Base-by-base conservation (phyloP, 106 monocot species). In the Chionographis japonica region DNA sequence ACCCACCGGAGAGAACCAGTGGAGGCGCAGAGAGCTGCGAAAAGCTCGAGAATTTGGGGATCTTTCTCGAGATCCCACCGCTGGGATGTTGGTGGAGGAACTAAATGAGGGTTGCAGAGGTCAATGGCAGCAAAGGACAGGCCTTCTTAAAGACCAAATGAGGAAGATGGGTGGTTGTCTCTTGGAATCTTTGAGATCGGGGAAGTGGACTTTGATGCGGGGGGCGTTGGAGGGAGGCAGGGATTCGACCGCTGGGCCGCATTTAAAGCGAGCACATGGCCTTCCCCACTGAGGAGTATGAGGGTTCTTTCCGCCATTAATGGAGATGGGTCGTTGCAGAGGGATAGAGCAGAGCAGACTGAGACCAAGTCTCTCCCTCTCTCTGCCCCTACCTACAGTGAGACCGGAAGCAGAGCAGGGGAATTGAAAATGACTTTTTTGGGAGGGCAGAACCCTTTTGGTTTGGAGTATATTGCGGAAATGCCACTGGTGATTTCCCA, bases 241-340 rank as follows among this genome's bases (percentile, higher is more conserved):
- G 72, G 18, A 17, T 2, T 17, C 27, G 60, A 13, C 8, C 52
- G 42, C 6, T 7, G 4, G 36, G 50, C 54, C 36, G 63, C 52
- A 73, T 62, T 75, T 61, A 75, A 54, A 61, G 40, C 14, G 52
- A 54, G 60, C 75, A 75, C 68, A 68, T 75, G 62, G 75, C 5
- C 4, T 49, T 11, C 20, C 58, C 67, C 20, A 8, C 15, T 12
- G 59, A 39, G 41, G 41, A 61, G 49, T 42, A 68, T 41, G 60
- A 61, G 37, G 14, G 14, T 58, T 20, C 50, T 52, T 19, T 40
- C 5, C 46, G 41, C 60, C 68, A 75, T 75, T 75, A 75, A 68
- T 75, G 68, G 75, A 67, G 18, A 12, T 52, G 15, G 39, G 13
- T 38, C 4, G 13, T 14, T 3, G 13, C 61, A 38, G 13, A 27